phyloP scores from a whole-genome alignment of 768 basidiomycete genomes.

The Lentinula sp. region DNA sequence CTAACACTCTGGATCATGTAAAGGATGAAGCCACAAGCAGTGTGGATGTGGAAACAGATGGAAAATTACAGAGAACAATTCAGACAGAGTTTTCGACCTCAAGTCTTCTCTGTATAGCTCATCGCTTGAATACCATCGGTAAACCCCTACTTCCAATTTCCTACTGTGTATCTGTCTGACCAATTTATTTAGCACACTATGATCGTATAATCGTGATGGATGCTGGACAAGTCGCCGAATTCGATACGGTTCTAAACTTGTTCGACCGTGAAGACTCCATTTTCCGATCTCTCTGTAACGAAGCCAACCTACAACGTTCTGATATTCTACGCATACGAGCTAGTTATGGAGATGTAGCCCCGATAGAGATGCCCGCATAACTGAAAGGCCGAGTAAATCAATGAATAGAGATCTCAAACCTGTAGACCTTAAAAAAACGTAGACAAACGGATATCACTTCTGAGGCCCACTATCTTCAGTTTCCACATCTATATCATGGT shows the following conservation, averaged over 20 bases:
- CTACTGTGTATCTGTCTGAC: neutral
- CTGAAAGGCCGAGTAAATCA: neutral
- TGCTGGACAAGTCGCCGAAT: conserved; percentile 62
- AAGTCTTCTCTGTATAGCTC: conserved; percentile 53
- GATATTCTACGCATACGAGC: conserved; percentile 52
- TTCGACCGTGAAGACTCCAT: conserved; percentile 58
- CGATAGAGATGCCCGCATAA: neutral
- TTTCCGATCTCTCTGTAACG: conserved; percentile 66
- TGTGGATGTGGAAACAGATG: conserved; percentile 60
- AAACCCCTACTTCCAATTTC: conserved; percentile 8
- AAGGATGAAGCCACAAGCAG: conserved; percentile 62
- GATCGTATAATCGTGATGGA: conserved; percentile 74
- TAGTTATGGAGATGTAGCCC: neutral
- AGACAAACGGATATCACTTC: too few relatives aligned
- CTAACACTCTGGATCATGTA: neutral
- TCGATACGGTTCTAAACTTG: conserved; percentile 66
- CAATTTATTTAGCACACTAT: conserved; percentile 40
- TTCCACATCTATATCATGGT: too few relatives aligned
- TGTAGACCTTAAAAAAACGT: too few relatives aligned
- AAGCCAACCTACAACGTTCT: conserved; percentile 52
- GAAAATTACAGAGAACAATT: conserved; percentile 58
- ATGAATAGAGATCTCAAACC: neutral
- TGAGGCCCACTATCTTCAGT: too few relatives aligned
- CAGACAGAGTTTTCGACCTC: conserved; percentile 51
- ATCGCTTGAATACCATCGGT: conserved; percentile 56